Conservation (phyloP, 768 basidiomycete species). For the Agaricus bisporus region DNA sequence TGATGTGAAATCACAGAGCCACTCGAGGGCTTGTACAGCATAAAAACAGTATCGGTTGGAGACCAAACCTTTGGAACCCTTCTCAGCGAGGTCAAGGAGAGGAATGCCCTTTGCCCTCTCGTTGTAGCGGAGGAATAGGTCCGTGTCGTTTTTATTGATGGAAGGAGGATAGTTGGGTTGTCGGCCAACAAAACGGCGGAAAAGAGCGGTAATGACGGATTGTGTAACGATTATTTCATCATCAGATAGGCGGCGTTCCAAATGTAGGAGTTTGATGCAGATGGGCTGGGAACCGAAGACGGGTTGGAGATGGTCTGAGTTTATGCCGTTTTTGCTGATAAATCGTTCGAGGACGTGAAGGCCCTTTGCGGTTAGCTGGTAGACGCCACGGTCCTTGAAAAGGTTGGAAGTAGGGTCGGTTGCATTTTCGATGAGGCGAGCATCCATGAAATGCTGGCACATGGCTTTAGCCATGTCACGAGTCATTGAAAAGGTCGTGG, state of each 20-base stretch:
- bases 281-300: conserved; percentile 93
- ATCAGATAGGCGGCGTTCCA: conserved; percentile 86
- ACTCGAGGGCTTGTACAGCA: conserved; percentile 86
- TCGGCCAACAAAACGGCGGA: conserved; percentile 91
- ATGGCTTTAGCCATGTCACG: conserved; percentile 99
- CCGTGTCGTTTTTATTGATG: conserved; percentile 36
- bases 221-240: conserved; percentile 98
- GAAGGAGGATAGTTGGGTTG: conserved; percentile 70
- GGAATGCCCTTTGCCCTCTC: conserved; percentile 73
- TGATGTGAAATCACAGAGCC: conserved; percentile 97
- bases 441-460: conserved; percentile 99
- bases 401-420: conserved; percentile 81
- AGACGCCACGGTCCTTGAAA: conserved; percentile 98
- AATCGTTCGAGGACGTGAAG: conserved; percentile 99
- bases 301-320: conserved; percentile 82
- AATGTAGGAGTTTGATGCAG: conserved; percentile 94
- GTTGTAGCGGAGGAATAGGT: conserved; percentile 68
- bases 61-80: conserved; percentile 44
- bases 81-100: conserved; percentile 67
- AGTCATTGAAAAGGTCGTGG: conserved; percentile 99
- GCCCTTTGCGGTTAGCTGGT: conserved; percentile 93
- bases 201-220: conserved; percentile 89
- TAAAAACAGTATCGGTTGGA: conserved; percentile 72
- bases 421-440: conserved; percentile 95
- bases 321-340: conserved; percentile 99